phyloP scores from a whole-genome alignment of 805 yeast genomes.

The Candida sithepensis region DNA sequence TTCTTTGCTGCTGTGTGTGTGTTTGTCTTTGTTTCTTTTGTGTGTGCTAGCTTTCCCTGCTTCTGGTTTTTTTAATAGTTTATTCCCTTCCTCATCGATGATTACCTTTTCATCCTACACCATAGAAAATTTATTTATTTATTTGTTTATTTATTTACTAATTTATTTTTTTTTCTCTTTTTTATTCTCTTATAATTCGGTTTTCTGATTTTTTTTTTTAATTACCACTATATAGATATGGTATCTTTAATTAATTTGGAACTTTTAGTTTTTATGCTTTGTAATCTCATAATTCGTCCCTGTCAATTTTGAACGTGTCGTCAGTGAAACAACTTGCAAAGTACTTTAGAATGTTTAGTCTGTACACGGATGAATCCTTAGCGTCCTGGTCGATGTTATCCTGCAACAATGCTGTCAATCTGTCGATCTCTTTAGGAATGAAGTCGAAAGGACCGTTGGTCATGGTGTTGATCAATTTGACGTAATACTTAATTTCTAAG shows the following conservation, averaged over 20 bases:
- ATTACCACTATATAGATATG: neutral
- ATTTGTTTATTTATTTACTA: neutral
- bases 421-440: constrained; percentile 40
- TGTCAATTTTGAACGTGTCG: constrained; percentile 13
- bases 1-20: neutral
- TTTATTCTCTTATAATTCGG: neutral
- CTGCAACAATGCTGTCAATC: constrained; percentile 42
- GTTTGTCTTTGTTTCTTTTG: neutral
- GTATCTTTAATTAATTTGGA: too few relatives aligned
- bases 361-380: constrained; percentile 47
- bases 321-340: constrained; percentile 22
- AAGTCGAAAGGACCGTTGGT: constrained; percentile 42
- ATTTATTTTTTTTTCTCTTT: neutral
- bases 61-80: too few relatives aligned
- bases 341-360: constrained; percentile 46
- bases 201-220: neutral
- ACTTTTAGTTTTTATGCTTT: neutral
- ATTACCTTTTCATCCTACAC: too few relatives aligned
- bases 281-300: constrained; percentile 12
- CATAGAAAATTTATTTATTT: too few relatives aligned
- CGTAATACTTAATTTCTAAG: constrained; percentile 43
- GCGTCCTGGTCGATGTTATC: constrained; percentile 38
- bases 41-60: neutral
- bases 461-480: constrained; percentile 42
- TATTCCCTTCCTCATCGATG: too few relatives aligned